Conservation (phyloP, 176 grass and related monocot species). For the Lolium multiflorum region DNA sequence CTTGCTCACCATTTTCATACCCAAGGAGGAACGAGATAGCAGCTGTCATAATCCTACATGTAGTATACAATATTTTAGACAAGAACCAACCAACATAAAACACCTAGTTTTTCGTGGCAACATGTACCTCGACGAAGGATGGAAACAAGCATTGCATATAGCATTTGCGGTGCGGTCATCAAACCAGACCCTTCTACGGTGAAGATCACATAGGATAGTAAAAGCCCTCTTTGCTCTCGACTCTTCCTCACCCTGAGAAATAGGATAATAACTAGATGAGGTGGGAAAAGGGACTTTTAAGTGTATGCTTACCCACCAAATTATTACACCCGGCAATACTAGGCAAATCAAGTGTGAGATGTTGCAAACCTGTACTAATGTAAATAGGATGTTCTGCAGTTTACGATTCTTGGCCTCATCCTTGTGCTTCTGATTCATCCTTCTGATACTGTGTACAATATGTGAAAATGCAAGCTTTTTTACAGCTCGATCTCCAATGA, state of each 20-base stretch:
- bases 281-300: background rate
- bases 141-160: conserved; percentile 94
- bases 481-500: conserved; percentile 75
- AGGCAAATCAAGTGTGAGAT: background rate
- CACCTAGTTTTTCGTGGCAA: conserved; percentile 2
- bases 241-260: conserved; percentile 83
- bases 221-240: conserved; percentile 87
- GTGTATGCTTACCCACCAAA: background rate
- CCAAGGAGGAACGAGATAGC: conserved; percentile 94
- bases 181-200: conserved; percentile 91
- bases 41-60: conserved; percentile 80
- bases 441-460: conserved; percentile 81
- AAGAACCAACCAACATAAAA: conserved; percentile 10
- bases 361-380: conserved; percentile 69
- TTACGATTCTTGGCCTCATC: conserved; percentile 82
- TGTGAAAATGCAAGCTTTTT: conserved; percentile 95
- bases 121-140: conserved; percentile 77
- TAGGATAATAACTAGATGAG: background rate
- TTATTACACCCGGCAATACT: background rate
- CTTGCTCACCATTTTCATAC: conserved; percentile 79
- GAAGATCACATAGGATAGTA: conserved; percentile 88
- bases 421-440: conserved; percentile 97
- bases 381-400: conserved; percentile 81
- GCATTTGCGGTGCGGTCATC: conserved; percentile 91
- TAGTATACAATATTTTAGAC: conserved; percentile 35